Base-by-base conservation (phyloP, 73 alveolate genomes). In the Tetrahymena borealis region DNA sequence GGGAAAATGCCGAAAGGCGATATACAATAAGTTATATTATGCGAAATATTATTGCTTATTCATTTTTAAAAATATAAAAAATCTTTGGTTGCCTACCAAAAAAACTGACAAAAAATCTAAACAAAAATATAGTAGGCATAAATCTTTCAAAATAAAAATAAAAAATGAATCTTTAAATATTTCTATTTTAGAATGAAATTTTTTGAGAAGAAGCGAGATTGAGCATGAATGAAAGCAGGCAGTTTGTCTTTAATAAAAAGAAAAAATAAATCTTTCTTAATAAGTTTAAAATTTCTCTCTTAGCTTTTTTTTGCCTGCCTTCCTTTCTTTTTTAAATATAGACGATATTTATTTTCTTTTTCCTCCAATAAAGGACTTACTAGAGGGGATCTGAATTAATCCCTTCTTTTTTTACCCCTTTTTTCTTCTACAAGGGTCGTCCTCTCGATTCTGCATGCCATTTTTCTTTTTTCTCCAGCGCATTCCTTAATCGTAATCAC, bases 371-470 rank as follows among this genome's bases (percentile, higher is more conserved):
- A 60, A 60, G 28, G 85, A n/a, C n/a, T 35, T 18, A 60, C n/a
- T 32, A 15, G 85, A 60, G 85, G 85, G 85, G 85, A 60, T 60
- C 85, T 60, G 85, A 60, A 60, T 60, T 60, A 60, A 60, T 60
- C 85, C 85, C 85, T 60, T 60, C 85, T 60, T 60, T 60, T 60
- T 60, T 60, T 60, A 60, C 85, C 85, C 85, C 85, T 60, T 60
- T 60, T 60, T 60, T 60, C 85, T 60, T 60, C 85, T 60, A 60
- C 85, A 60, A 60, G 85, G 28, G 36, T 16, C 28, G 85, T 20
- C 85, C 85, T 60, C 85, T 60, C 85, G 85, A 60, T 60, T 60
- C 85, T 60, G 85, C 35, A 60, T 60, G 85, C 85, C 85, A 60
- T 60, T 60, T 60, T 60, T 24, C 85, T 60, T 60, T 60, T 60